Conservation (phyloP, 2,329 filamentous ascomycete genomes). For the Tympanopsis confertula region DNA sequence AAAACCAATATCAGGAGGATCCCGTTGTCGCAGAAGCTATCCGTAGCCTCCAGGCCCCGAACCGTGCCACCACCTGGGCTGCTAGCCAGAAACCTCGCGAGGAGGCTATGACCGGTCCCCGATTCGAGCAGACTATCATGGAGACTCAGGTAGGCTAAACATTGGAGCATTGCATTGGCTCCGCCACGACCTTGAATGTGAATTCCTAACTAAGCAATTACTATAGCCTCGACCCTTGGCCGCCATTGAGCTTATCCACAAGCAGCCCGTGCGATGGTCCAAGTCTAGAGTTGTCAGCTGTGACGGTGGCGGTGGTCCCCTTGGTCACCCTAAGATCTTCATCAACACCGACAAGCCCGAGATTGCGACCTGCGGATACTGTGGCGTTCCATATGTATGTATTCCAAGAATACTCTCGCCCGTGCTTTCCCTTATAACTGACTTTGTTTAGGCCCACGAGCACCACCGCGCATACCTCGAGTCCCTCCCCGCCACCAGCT, state of each 20-base stretch:
- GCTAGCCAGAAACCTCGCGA: slow-evolving; percentile 71
- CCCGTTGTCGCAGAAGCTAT: slow-evolving; percentile 35
- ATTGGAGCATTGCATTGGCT: too few relatives aligned
- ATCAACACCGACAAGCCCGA: slow-evolving; percentile 98
- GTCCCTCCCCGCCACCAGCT: slow-evolving; percentile 67
- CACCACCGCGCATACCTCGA: slow-evolving; percentile 77
- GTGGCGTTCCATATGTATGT: slow-evolving; percentile 82
- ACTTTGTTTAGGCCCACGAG: slow-evolving; percentile 62
- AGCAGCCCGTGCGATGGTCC: slow-evolving; percentile 87
- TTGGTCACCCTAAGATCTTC: slow-evolving; percentile 85
- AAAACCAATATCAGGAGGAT: slow-evolving; percentile 21
- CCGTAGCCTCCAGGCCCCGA: slow-evolving; percentile 69
- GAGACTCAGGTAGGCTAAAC: not conserved
- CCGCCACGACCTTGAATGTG: too few relatives aligned
- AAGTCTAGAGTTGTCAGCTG: slow-evolving; percentile 73
- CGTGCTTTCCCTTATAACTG: not conserved
- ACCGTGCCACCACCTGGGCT: slow-evolving; percentile 72
- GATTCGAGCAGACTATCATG: slow-evolving; percentile 96
- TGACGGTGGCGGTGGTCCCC: slow-evolving; percentile 81
- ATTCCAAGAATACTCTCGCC: slow-evolving; percentile 2
- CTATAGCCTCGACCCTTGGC: slow-evolving; percentile 73
- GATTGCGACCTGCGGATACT: slow-evolving; percentile 84
- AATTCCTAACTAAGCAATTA: too few relatives aligned
- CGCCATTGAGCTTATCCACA: slow-evolving; percentile 91
- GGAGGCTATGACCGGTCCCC: slow-evolving; percentile 79